Base-by-base conservation (phyloP, 495 filamentous ascomycete species). In the Trichoderma reesei region DNA sequence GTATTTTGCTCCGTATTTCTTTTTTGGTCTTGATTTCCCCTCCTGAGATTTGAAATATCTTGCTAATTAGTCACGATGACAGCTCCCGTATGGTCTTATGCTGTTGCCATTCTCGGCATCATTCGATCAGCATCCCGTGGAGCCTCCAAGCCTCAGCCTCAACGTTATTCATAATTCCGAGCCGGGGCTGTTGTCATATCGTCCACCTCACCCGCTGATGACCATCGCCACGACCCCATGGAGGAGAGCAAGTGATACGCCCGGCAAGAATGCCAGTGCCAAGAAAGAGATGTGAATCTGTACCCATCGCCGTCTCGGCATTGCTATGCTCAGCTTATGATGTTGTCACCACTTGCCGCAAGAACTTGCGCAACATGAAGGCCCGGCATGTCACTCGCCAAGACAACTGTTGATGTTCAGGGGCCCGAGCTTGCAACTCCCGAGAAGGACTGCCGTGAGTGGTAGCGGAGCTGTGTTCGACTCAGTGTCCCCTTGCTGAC, bases 271-370 rank as follows among this genome's bases (percentile, higher is more conserved):
- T n/a, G 44, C 44, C 44, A 14, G 44, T 48, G 8, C 2, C 7
- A 48, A n/a, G 41, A 10, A 39, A 39, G 37, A 10, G 37, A 10
- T 39, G 10, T 39, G 4, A 3, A 18, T 18, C 44, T 18, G 44
- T 7, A 5, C 44, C 16, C 1, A 4, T 48, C 16, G 20, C 20
- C 5, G 3, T n/a, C 6, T n/a, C 13, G 14, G 9, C 14, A 8
- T 26, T 48, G 44, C 44, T 48, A 26, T 48, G n/a, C 44, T 48
- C 44, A 48, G 44, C 44, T 48, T 48, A 48, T 48, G 44, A n/a
- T 48, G 44, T 48, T 48, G 44, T 18, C 44, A 48, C 16, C 16
- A n/a, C 4, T 48, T 2, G 7, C 20, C n/a, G n/a, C 16, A n/a
- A 48, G n/a, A 18, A 14, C 2, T 18, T 4, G n/a, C 8, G 44